phyloP scores from a whole-genome alignment of 306 rosid genomes.

The Gillenia trifoliata region DNA sequence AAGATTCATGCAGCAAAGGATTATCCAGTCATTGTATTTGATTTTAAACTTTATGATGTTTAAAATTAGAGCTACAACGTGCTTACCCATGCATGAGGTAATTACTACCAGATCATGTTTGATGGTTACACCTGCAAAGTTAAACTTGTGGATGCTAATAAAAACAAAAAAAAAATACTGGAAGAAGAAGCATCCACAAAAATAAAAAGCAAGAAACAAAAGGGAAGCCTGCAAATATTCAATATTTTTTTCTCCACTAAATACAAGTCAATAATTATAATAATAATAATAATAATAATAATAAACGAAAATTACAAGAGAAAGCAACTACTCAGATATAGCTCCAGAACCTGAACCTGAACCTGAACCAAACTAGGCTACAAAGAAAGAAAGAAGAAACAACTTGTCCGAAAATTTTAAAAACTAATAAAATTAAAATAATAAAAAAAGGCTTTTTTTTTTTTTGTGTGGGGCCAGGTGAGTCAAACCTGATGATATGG shows the following conservation, averaged over 20 bases:
- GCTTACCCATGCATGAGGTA: background rate
- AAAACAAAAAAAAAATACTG: background rate
- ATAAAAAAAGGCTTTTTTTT: too few relatives aligned
- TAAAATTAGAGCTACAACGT: background rate
- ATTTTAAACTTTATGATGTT: background rate
- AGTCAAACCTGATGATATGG: too few relatives aligned
- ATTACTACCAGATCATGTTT: too few relatives aligned
- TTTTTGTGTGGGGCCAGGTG: too few relatives aligned
- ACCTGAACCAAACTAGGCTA: slow-evolving; percentile 8
- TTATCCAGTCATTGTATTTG: background rate
- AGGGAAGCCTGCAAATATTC: background rate
- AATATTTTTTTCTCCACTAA: background rate
- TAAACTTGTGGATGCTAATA: background rate
- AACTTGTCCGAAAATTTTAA: background rate
- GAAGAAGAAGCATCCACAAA: background rate
- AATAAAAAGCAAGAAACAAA: background rate
- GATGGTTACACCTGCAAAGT: background rate
- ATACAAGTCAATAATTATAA: background rate
- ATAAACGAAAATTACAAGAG: too few relatives aligned
- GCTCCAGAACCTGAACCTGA: slow-evolving; percentile 11
- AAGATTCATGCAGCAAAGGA: background rate
- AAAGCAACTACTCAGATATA: slow-evolving; percentile 12
- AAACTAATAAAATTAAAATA: too few relatives aligned
- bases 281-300: too few relatives aligned
- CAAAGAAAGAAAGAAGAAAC: background rate